A percentile compares a stretch with the other conserved stretches of the same genome.
These are phyloP conservation scores for Emergomyces africanus DNA, from an alignment of 2,329 filamentous ascomycete species.

Conservation along the genomic window DNA sequence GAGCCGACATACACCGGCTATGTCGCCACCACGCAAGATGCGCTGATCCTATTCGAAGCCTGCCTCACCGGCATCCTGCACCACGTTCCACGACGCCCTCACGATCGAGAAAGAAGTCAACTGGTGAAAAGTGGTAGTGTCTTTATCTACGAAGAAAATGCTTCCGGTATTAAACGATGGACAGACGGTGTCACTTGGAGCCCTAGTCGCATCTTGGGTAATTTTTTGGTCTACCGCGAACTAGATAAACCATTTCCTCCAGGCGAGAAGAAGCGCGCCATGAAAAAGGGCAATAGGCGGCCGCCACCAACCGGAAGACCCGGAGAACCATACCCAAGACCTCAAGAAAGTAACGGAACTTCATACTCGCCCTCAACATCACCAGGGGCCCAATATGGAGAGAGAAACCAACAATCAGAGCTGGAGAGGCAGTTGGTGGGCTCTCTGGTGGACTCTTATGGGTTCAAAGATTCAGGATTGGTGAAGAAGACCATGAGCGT, in stretches of 20 bases:
- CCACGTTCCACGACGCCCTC: constrained; percentile 71
- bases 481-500: constrained; percentile 92
- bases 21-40: constrained; percentile 59
- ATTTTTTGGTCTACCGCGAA: constrained; percentile 77
- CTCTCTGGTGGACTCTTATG: constrained; percentile 78
- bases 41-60: constrained; percentile 67
- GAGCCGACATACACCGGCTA: constrained; percentile 56
- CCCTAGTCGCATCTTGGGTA: constrained; percentile 71
- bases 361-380: constrained; percentile 29
- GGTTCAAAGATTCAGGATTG: constrained; percentile 68
- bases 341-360: constrained; percentile 24
- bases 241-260: constrained; percentile 65
- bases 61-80: constrained; percentile 56
- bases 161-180: constrained; percentile 88
- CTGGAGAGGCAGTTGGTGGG: constrained; percentile 55
- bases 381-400: constrained; percentile 18
- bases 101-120: constrained; percentile 65
- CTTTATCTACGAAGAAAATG: constrained; percentile 85
- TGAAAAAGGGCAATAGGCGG: constrained; percentile 51
- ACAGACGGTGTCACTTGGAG: constrained; percentile 88
- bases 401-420: constrained; percentile 31
- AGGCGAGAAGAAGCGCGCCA: constrained; percentile 73
- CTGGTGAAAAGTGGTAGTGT: constrained; percentile 75
- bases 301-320: constrained; percentile 32
- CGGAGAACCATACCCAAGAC: constrained; percentile 40